Conservation (phyloP, 495 filamentous ascomycete genomes). For the Letharia lupina region DNA sequence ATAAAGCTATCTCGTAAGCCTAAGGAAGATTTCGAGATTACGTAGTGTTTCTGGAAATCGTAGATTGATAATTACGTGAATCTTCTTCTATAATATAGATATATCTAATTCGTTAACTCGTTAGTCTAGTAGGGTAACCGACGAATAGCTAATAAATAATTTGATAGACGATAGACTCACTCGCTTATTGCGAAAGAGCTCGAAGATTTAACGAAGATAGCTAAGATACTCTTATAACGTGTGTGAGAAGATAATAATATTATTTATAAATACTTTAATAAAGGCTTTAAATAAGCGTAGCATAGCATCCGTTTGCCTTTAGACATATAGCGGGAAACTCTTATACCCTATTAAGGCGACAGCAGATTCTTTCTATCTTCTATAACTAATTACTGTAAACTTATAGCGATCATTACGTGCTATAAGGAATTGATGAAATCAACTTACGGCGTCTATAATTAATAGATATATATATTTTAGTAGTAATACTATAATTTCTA, state of each 20-base stretch:
- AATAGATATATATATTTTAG: not conserved
- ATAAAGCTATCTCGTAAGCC: not conserved
- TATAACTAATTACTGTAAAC: slow-evolving; percentile 5
- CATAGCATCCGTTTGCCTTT: not conserved
- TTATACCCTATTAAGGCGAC: slow-evolving; percentile 11
- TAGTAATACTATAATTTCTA: slow-evolving; percentile 1
- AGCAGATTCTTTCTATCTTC: slow-evolving; percentile 5
- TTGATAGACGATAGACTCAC: not conserved
- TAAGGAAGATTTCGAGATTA: not conserved
- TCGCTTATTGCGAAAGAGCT: not conserved
- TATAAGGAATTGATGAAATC: slow-evolving; percentile 15
- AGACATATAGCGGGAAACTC: not conserved
- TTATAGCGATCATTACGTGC: slow-evolving; percentile 6
- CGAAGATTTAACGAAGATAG: not conserved
- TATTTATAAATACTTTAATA: slow-evolving; percentile 8
- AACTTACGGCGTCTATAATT: not conserved
- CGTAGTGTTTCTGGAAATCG: slow-evolving; percentile 6
- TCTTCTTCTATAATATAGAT: not conserved
- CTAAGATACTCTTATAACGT: not conserved
- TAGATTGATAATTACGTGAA: not conserved
- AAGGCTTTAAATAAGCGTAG: not conserved
- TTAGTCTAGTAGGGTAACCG: not conserved
- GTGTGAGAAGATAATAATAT: slow-evolving; percentile 2
- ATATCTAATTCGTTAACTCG: not conserved
- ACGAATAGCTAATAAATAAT: slow-evolving; percentile 12